These are phyloP conservation scores for Gyrodon lividus DNA, from an alignment of 768 basidiomycete species.

Conservation along the genomic window DNA sequence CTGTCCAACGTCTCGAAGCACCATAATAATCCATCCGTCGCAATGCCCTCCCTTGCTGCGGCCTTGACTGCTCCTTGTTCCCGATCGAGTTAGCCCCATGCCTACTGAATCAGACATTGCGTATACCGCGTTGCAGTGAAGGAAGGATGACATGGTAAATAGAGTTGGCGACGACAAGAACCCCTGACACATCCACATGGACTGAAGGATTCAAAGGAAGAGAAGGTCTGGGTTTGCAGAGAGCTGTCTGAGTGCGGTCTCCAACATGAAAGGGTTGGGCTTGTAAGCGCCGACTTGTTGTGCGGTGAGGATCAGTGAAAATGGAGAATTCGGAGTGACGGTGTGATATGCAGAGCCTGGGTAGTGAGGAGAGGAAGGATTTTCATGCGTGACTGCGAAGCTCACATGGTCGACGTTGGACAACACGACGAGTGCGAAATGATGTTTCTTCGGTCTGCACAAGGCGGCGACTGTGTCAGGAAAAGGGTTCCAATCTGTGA, in stretches of 20 bases:
- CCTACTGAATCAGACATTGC: conserved; percentile 67
- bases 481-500: conserved; percentile 64
- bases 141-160: conserved; percentile 72
- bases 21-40: conserved; percentile 22
- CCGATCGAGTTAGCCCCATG: conserved; percentile 24
- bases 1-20: conserved; percentile 58
- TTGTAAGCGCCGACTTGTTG: no score
- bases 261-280: no score
- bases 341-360: no score
- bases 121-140: conserved; percentile 50
- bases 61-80: conserved; percentile 38
- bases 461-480: conserved; percentile 65
- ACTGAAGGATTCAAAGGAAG: no score
- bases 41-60: conserved; percentile 15
- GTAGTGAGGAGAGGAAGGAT: no score
- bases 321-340: no score
- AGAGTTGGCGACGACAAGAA: no score
- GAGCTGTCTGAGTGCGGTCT: no score
- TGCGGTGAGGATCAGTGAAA: no score
- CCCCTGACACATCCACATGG: no score
- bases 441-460: conserved; percentile 50
- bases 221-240: no score
- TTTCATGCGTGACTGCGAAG: conserved; percentile 63
- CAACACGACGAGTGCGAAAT: conserved; percentile 70
- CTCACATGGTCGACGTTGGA: conserved; percentile 73